Evolutionary conservation across 176 grass and related monocot genomes (phyloP).

Genomic region (Musa beccarii): DNA sequence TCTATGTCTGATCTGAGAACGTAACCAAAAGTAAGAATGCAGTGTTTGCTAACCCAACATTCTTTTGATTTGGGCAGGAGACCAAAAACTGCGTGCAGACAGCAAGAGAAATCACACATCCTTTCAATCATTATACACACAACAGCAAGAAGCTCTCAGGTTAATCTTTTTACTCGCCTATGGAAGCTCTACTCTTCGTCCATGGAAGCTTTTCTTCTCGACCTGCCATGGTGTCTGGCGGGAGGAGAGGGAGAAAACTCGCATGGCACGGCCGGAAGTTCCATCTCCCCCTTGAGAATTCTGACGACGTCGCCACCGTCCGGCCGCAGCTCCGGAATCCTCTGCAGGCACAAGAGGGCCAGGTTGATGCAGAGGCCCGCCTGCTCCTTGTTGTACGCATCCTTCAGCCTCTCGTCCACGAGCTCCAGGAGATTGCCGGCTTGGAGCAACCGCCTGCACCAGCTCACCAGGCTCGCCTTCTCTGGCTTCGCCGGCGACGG

Average conservation of each 20-base stretch:
- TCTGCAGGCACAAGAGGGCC: conserved; percentile 76
- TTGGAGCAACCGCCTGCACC: conserved; percentile 76
- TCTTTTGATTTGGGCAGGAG: too few species aligned
- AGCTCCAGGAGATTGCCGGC: conserved; percentile 68
- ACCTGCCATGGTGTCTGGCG: conserved; percentile 26
- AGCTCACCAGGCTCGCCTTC: conserved; percentile 71
- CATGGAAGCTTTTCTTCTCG: conserved; percentile 28
- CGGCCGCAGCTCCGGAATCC: conserved; percentile 50
- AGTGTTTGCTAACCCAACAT: too few species aligned
- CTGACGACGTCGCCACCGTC: conserved; percentile 72
- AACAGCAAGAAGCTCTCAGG: neutral
- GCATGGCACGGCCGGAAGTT: conserved; percentile 41
- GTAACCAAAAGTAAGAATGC: too few species aligned
- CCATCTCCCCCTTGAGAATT: conserved; percentile 80
- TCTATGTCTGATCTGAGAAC: too few species aligned
- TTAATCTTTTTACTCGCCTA: neutral
- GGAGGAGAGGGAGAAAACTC: conserved; percentile 59
- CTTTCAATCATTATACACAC: neutral
- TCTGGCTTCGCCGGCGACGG: conserved; percentile 90
- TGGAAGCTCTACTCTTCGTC: conserved; percentile 24
- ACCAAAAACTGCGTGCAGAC: neutral
- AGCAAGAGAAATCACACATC: neutral
- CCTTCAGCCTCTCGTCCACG: conserved; percentile 53
- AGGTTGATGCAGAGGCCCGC: conserved; percentile 56
- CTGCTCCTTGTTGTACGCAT: conserved; percentile 48